Conservation (phyloP, 441 rosid genomes). For the Adansonia rubrostipa region DNA sequence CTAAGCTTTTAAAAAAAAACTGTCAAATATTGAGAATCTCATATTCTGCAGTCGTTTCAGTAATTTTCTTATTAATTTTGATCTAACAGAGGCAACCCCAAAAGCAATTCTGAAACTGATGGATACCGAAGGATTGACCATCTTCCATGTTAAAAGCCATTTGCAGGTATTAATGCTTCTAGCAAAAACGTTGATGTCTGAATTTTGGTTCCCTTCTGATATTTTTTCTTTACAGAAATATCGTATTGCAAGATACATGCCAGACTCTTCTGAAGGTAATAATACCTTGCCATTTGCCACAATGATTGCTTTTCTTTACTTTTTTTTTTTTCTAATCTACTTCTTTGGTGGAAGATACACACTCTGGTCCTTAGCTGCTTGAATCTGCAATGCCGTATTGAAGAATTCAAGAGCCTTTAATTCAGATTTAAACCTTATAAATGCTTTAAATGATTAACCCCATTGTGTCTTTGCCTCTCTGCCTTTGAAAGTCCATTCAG, state of each 20-base stretch:
- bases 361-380: too few species aligned
- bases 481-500: too few species aligned
- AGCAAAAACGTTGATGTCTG: not conserved
- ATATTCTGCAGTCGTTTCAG: conserved; percentile 12
- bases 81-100: conserved; percentile 74
- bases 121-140: conserved; percentile 84
- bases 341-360: too few species aligned
- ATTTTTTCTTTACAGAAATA: conserved; percentile 18
- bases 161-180: conserved; percentile 57
- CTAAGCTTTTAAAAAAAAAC: not conserved
- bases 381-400: too few species aligned
- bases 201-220: not conserved
- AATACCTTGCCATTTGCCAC: not conserved
- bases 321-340: not conserved
- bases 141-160: conserved; percentile 95
- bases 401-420: too few species aligned
- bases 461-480: too few species aligned
- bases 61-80: conserved; percentile 2
- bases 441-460: too few species aligned
- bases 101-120: conserved; percentile 86
- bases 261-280: conserved; percentile 26
- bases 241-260: conserved; percentile 29
- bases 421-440: too few species aligned
- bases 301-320: not conserved
- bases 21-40: not conserved